Evolutionary conservation across 2,329 filamentous ascomycete genomes (phyloP).

Genomic region (Huntiella decipiens): DNA sequence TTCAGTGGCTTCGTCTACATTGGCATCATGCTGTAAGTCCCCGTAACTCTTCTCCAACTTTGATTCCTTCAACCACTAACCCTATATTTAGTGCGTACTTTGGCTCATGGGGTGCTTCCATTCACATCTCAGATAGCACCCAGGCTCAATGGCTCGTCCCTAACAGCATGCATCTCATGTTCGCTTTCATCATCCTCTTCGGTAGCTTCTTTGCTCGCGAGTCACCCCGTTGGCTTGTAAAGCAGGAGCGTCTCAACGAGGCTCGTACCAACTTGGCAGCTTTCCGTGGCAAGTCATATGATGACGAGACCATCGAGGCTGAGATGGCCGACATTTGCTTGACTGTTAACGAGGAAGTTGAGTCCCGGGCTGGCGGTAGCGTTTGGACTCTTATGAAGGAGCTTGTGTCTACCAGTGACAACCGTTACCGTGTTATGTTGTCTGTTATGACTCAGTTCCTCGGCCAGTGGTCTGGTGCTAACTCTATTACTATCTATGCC

Average conservation of each 20-base stretch:
- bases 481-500: conserved; percentile 59
- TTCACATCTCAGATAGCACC: conserved; percentile 29
- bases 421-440: conserved; percentile 55
- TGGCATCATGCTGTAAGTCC: conserved; percentile 43
- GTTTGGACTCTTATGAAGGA: conserved; percentile 48
- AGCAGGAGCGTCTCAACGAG: conserved; percentile 38
- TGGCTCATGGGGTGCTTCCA: conserved; percentile 41
- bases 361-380: conserved; percentile 48
- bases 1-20: conserved; percentile 44
- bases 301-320: conserved; percentile 35
- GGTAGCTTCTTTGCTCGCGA: conserved; percentile 52
- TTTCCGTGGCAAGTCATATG: conserved; percentile 44
- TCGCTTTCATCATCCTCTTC: conserved; percentile 50
- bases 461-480: conserved; percentile 55
- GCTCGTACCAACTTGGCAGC: conserved; percentile 35
- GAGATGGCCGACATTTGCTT: conserved; percentile 35
- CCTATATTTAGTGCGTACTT: conserved; percentile 39
- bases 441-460: conserved; percentile 50
- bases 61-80: not conserved
- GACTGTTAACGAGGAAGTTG: conserved; percentile 50
- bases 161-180: conserved; percentile 59
- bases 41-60: not conserved
- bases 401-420: conserved; percentile 45
- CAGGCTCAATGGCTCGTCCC: conserved; percentile 43
- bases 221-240: conserved; percentile 53